Evolutionary conservation across 176 grass and related monocot species (phyloP), one percentile per base, ranked within the genome.

Genomic region (Avena eriantha): DNA sequence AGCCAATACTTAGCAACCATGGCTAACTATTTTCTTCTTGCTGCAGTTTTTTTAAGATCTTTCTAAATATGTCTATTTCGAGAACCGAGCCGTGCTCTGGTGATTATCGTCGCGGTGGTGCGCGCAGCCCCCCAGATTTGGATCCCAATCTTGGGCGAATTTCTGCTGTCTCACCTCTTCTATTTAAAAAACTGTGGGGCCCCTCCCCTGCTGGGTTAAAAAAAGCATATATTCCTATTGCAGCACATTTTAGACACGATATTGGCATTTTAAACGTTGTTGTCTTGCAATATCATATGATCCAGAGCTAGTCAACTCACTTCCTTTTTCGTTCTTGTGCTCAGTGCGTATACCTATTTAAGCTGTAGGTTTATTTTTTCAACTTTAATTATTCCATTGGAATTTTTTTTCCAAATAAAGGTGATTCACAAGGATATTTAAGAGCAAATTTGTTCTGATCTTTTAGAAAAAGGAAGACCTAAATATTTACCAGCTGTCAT

Each of bases 21-120:
- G 34, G 33, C 8, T 39, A 41, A 69, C 67, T 69, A 41, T 58
- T 73, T 80, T 33, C 22, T 48, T 31, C 12, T 43, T 0, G 41
- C 33, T 12, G 3, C 9, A 51, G 56, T 78, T 54, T 68, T 4
- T 59, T 79, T 54, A 71, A 48, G 65, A 7, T n/a, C 39, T 53
- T 87, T 51, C 57, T 87, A 29, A 54, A 17, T 57, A 13, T 80
- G 19, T 21, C 48, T 64, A 18, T 69, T 86, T 41, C 39, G 39
- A 41, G 39, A 41, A 41, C 39, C 0, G 39, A 41, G 39, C 39
- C 5, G 6, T 41, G 35, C 35, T 36, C 35, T 1, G 39, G 0
- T 41, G 39, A 7, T 41, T 8, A 41, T 5, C 36, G 36, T 39
- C 36, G 36, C 36, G 5, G 36, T 39, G 36, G 36, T 39, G 36